Conservation (phyloP, 202 grass and related monocot genomes). For the Miscanthus sacchariflorus region DNA sequence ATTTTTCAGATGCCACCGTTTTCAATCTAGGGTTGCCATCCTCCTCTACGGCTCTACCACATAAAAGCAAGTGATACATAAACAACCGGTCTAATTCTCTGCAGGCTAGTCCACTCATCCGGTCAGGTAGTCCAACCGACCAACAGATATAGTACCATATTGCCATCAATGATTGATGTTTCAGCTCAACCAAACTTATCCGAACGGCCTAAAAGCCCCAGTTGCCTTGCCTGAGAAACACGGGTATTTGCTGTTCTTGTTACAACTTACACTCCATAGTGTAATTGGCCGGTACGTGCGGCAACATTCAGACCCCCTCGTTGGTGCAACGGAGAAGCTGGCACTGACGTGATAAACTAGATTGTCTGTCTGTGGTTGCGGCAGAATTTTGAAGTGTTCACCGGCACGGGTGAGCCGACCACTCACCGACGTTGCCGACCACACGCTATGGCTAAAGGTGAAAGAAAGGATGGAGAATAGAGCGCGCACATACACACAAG, state of each 20-base stretch:
- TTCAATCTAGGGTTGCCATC: background rate
- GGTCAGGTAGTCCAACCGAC: background rate
- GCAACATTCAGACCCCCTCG: background rate
- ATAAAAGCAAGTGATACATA: background rate
- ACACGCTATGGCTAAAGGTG: too few species aligned
- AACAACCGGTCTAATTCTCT: background rate
- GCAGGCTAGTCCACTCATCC: background rate
- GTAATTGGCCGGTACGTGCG: background rate
- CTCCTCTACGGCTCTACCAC: background rate
- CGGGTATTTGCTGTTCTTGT: background rate
- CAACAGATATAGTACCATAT: background rate
- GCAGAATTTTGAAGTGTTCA: too few species aligned
- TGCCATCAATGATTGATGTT: background rate
- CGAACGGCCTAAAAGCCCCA: background rate
- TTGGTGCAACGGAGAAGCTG: background rate
- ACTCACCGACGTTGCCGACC: too few species aligned
- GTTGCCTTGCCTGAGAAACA: background rate
- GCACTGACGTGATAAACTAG: background rate
- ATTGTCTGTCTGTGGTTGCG: background rate
- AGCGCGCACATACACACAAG: too few species aligned
- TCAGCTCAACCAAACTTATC: background rate
- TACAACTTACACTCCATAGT: background rate
- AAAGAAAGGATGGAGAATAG: too few species aligned
- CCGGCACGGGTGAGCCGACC: too few species aligned
- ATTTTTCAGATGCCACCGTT: background rate